These are phyloP conservation scores for Ceratocystiopsis brevicomis DNA, from an alignment of 2,329 filamentous ascomycete species.

Conservation along the genomic window DNA sequence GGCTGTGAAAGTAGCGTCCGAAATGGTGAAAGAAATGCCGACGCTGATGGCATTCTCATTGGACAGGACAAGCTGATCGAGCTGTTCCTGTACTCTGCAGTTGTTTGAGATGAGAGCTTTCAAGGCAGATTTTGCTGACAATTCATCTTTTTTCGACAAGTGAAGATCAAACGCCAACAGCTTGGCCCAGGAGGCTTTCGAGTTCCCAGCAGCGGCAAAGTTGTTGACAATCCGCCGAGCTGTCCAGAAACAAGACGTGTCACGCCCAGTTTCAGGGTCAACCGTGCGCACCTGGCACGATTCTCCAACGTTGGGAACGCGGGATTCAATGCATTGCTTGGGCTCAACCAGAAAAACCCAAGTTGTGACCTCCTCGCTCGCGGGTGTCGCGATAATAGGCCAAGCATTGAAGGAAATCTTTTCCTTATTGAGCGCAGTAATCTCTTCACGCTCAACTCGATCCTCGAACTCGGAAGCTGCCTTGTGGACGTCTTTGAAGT, in stretches of 20 bases:
- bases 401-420: slow-evolving; percentile 8
- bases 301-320: slow-evolving; percentile 7
- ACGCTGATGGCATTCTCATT: slow-evolving; percentile 4
- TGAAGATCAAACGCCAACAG: slow-evolving; percentile 7
- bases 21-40: slow-evolving; percentile 6
- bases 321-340: not conserved
- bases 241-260: slow-evolving; percentile 6
- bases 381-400: slow-evolving; percentile 4
- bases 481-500: slow-evolving; percentile 7
- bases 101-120: slow-evolving; percentile 3
- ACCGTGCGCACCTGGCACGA: slow-evolving; percentile 4
- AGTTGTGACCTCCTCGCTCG: slow-evolving; percentile 1
- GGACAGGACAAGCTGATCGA: slow-evolving; percentile 1
- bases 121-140: not conserved
- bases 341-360: slow-evolving; percentile 9
- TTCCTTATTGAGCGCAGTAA: slow-evolving; percentile 18
- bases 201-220: slow-evolving; percentile 1
- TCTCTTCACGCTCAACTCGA: slow-evolving; percentile 10
- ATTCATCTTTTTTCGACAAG: not conserved
- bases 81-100: not conserved
- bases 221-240: slow-evolving; percentile 5
- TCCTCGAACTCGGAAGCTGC: slow-evolving; percentile 7
- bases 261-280: not conserved
- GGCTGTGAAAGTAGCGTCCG: slow-evolving; percentile 8
- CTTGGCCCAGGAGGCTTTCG: slow-evolving; percentile 3